A percentile compares a stretch with the other conserved stretches of the same genome.
Conservation (phyloP, 2,329 filamentous ascomycete species). For the Fusarium euwallaceae region DNA sequence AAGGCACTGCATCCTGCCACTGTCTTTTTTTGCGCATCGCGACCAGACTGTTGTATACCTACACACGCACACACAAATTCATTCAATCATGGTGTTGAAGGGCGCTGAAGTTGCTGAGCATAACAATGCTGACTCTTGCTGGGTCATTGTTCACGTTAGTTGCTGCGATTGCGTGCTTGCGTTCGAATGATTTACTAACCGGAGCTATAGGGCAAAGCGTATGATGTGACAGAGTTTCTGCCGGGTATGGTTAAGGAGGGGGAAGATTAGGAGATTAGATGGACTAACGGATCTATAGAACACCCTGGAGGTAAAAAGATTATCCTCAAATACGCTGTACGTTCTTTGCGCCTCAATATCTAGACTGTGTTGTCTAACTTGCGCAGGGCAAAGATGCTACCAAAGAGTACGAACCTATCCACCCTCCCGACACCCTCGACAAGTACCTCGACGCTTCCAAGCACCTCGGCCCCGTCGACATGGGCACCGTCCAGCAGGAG, state of each 20-base stretch:
- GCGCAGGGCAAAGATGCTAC: conserved; percentile 87
- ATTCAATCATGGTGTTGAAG: conserved; percentile 62
- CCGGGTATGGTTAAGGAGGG: conserved; percentile 65
- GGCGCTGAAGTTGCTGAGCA: conserved; percentile 75
- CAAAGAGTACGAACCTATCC: conserved; percentile 90
- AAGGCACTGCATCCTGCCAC: conserved; percentile 26
- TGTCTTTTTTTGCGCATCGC: not conserved
- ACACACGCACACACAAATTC: conserved; percentile 8
- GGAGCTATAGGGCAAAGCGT: conserved; percentile 74
- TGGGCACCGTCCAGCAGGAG: conserved; percentile 81
- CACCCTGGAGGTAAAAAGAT: conserved; percentile 92
- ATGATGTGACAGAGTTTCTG: conserved; percentile 92
- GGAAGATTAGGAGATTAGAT: not conserved
- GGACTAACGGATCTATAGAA: conserved; percentile 61
- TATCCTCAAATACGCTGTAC: conserved; percentile 91
- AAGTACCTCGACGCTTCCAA: conserved; percentile 88
- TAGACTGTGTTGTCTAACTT: conserved; percentile 19
- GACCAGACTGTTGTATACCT: not conserved
- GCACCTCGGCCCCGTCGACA: conserved; percentile 90
- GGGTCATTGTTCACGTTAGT: conserved; percentile 86
- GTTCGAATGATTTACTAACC: conserved; percentile 31
- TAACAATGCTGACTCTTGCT: conserved; percentile 85
- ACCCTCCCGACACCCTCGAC: conserved; percentile 87
- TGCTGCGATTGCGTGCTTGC: conserved; percentile 5
- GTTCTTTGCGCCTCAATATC: conserved; percentile 33